These are phyloP conservation scores for Pyrus communis DNA, from an alignment of 306 rosid species.

Conservation along the genomic window DNA sequence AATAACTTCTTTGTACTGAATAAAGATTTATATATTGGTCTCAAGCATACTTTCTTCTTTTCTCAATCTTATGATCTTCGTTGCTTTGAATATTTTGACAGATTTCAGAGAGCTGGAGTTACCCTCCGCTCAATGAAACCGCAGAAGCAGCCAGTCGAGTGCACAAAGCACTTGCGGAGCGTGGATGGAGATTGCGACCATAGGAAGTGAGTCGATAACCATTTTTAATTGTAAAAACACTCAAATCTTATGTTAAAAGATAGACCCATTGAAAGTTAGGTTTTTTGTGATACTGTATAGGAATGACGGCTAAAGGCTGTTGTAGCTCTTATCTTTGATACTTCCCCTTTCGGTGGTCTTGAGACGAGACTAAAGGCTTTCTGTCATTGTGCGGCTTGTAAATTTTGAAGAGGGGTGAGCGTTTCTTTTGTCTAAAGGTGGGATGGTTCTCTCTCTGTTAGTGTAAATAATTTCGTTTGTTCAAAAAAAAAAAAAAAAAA, in stretches of 20 bases:
- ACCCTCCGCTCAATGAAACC: constrained; percentile 86
- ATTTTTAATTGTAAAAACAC: not conserved
- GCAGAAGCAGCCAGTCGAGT: constrained; percentile 77
- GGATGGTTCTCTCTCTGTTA: not conserved
- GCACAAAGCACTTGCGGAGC: constrained; percentile 63
- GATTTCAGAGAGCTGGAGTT: constrained; percentile 97
- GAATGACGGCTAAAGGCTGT: not conserved
- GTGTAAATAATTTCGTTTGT: too few species aligned
- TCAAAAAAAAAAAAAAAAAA: too few species aligned
- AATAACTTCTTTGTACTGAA: not conserved
- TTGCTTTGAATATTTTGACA: constrained; percentile 24
- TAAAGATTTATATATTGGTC: not conserved
- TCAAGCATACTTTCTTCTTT: not conserved
- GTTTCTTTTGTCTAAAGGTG: not conserved
- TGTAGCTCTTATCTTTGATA: constrained; percentile 11
- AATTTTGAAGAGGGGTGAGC: constrained; percentile 21
- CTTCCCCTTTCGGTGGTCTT: constrained; percentile 18
- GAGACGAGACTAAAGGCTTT: constrained; percentile 14
- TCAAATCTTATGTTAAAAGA: not conserved
- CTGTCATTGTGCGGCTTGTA: constrained; percentile 29
- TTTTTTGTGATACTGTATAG: constrained; percentile 13
- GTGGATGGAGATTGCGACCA: constrained; percentile 83
- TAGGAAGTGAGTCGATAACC: constrained; percentile 7
- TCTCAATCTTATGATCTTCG: not conserved
- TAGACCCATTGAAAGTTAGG: constrained; percentile 5